Evolutionary conservation across 2,329 filamentous ascomycete genomes (phyloP).

Genomic region (Macrophomina tecta): DNA sequence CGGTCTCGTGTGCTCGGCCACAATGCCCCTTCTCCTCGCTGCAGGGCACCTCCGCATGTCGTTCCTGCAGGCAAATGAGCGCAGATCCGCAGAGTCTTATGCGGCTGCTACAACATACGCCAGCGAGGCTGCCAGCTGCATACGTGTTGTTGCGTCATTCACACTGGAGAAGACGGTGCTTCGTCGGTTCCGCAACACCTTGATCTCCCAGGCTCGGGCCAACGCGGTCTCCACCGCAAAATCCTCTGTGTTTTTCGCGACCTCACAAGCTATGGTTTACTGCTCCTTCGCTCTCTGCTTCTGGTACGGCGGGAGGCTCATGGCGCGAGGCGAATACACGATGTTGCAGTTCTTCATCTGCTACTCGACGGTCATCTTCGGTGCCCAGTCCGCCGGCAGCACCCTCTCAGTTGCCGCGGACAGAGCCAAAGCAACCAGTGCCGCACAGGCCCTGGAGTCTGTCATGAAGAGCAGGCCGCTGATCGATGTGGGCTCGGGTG

Average conservation of each 20-base stretch:
- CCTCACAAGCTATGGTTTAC: constrained; percentile 81
- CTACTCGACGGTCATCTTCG: constrained; percentile 82
- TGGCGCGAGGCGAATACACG: constrained; percentile 72
- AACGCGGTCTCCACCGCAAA: constrained; percentile 57
- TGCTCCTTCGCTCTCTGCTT: constrained; percentile 80
- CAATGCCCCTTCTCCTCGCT: constrained; percentile 74
- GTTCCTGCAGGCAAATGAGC: constrained; percentile 78
- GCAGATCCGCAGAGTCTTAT: constrained; percentile 77
- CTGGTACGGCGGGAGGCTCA: constrained; percentile 85
- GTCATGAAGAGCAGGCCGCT: constrained; percentile 82
- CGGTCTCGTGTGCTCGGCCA: constrained; percentile 77
- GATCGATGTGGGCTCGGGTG: constrained; percentile 76
- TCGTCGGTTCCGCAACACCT: constrained; percentile 68
- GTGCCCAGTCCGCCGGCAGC: constrained; percentile 83
- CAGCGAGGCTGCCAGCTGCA: constrained; percentile 86
- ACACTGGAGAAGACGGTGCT: constrained; percentile 83
- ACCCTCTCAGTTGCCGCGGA: constrained; percentile 91
- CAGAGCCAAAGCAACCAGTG: constrained; percentile 90
- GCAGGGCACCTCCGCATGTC: constrained; percentile 86
- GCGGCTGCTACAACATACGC: constrained; percentile 81
- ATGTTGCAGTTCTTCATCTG: constrained; percentile 90
- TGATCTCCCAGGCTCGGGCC: constrained; percentile 53
- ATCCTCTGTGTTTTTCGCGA: constrained; percentile 78
- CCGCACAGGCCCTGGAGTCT: constrained; percentile 78
- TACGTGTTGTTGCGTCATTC: constrained; percentile 86